Evolutionary conservation across 2,329 filamentous ascomycete species (phyloP), one percentile per base, ranked within the genome.

Genomic region (Colletotrichum sp.): DNA sequence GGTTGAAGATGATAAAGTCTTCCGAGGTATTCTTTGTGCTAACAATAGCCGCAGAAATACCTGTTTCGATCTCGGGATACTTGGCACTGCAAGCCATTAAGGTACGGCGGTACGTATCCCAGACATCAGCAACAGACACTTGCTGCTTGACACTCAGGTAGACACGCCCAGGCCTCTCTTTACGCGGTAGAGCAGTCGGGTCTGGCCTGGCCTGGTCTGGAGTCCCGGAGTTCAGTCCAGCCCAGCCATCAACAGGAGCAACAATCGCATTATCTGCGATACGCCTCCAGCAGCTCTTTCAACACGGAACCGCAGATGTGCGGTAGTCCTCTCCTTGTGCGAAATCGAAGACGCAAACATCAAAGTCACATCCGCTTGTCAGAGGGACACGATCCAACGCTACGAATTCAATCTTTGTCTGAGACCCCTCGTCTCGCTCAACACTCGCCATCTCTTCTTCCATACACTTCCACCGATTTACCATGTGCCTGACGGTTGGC

Each of bases 391-490:
- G 25, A 63, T 72, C 32, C 55, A 67, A 44, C 30, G n/a, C 52
- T 70, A 67, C 69, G 69, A 55, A 63, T 72, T 57, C 72, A 72
- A 67, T 34, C 44, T 22, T 39, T 72, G 57, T 73, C 73, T 69
- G 57, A 73, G 64, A 73, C 70, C 70, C 74, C 57, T 72, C 55
- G 59, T 63, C 63, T 62, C 64, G 25, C 66, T 13, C 75, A 55
- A 25, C 36, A 75, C 39, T 71, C 30, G 25, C 39, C 19, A 52
- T 16, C 22, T 69, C 49, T 29, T 29, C 69, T 74, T 75, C 71
- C 71, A 75, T 75, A 61, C 16, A 67, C 36, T 73, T 75, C 64
- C 71, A 61, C 30, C 73, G n/a, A 74, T 61, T 69, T 49, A 57
- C 59, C 70, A 69, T 62, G n/a, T 59, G 71, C 64, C 64, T 74